Base-by-base conservation (phyloP, 331 rosid genomes). In the Malus hybrid region DNA sequence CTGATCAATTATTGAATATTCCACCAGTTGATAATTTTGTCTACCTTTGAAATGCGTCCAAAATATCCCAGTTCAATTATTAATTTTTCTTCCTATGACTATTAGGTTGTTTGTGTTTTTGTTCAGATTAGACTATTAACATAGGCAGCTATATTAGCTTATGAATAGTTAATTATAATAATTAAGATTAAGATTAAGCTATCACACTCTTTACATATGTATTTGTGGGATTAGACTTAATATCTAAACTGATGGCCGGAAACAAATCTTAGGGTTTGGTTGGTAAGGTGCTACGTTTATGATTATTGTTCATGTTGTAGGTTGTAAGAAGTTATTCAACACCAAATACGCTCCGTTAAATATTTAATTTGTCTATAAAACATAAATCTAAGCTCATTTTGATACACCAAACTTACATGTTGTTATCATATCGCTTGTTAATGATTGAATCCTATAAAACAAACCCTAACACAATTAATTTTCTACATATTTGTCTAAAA, bases 21-120 rank as follows among this genome's bases (percentile, higher is more conserved):
- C 65, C 69, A 48, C 44, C 48, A 18, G 50, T 79, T 65, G 81
- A 71, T 82, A 54, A 80, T 85, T 56, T 78, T 89, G 87, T 84
- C 85, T 75, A 27, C 78, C 63, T 68, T 74, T 69, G 63, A 64
- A 36, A 24, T 64, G 73, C 73, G 55, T 72, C 78, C 76, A 54
- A 73, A 77, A 55, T 16, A 69, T 29, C 63, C 65, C 19, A 65
- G 73, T 78, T 80, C 83, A 86, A 85, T 83, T 83, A 80, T 82
- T 85, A 69, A 3, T 55, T 73, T 59, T 33, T 73, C 31, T 6
- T 71, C 56, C 73, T 73, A 31, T 24, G 16, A 61, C 16, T 65
- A 52, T 33, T 68, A 46, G 12, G 70, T 27, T 78, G 61, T 78
- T 57, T 9, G 27, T 3, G 4, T n/a, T 57, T 57, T n/a, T 57